Evolutionary conservation across 108 stramenopile species (phyloP).

Genomic region (Stephanodiscus triporus): DNA sequence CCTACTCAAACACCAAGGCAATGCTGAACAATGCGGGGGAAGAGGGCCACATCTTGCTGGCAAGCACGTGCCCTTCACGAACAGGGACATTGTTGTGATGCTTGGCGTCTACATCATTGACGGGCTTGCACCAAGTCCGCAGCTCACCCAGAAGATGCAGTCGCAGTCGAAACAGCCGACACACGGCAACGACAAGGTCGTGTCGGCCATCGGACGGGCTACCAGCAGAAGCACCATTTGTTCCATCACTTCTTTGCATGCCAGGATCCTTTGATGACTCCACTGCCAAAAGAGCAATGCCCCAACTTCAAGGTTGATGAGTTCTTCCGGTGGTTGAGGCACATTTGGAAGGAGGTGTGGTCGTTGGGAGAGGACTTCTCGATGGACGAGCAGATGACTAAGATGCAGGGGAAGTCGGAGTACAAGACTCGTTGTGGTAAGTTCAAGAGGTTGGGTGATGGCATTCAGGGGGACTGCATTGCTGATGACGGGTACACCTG

Average conservation of each 20-base stretch:
- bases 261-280: not conserved
- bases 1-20: conserved; percentile 22
- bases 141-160: conserved; percentile 16
- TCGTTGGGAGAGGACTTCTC: no score
- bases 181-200: conserved; percentile 18
- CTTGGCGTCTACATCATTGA: conserved; percentile 25
- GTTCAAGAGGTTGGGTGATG: no score
- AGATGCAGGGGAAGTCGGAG: conserved; percentile 27
- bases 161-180: conserved; percentile 17
- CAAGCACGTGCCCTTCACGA: not conserved
- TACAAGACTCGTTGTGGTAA: no score
- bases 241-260: no score
- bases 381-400: conserved; percentile 16
- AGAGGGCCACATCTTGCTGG: conserved; percentile 20
- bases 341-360: no score
- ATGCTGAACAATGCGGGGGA: conserved; percentile 16
- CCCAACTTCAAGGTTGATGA: not conserved
- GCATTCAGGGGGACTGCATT: no score
- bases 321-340: not conserved
- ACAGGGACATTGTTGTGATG: conserved; percentile 1
- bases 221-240: no score
- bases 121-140: conserved; percentile 5
- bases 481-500: no score
- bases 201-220: conserved; percentile 3
- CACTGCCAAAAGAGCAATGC: not conserved